A percentile compares a stretch with the other conserved stretches of the same genome.
These are phyloP conservation scores for Mycena vulgaris DNA, from an alignment of 768 basidiomycete genomes.

Conservation along the genomic window DNA sequence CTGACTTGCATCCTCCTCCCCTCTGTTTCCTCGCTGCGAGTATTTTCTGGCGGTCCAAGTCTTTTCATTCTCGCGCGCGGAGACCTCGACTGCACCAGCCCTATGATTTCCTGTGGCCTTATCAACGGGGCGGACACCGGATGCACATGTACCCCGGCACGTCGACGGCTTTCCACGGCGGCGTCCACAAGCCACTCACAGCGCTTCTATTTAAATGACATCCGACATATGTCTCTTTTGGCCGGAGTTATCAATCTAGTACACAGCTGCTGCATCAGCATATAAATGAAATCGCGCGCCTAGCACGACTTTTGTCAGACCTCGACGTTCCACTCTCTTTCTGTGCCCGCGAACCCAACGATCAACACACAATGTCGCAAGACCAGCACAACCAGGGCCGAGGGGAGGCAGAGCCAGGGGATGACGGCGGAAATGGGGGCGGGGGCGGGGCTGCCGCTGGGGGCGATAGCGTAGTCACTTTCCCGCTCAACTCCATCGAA, in stretches of 20 bases:
- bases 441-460: background rate
- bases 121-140: no score
- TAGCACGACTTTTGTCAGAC: background rate
- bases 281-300: background rate
- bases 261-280: background rate
- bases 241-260: slow-evolving; percentile 4
- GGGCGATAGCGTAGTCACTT: background rate
- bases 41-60: no score
- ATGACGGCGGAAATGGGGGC: background rate
- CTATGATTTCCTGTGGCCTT: no score
- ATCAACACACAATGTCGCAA: background rate
- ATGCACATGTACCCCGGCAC: background rate
- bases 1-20: no score
- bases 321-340: background rate
- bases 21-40: no score
- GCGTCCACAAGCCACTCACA: background rate
- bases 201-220: background rate
- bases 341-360: background rate
- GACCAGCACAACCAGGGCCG: background rate
- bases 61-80: no score
- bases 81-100: no score
- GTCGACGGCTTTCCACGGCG: background rate
- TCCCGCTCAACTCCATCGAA: slow-evolving; percentile 50
- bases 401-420: background rate
- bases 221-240: background rate